Evolutionary conservation across 225 moss, liverwort and hornwort genomes (phyloP), one percentile per base, ranked within the genome.

Genomic region (Anthoceros angustus): DNA sequence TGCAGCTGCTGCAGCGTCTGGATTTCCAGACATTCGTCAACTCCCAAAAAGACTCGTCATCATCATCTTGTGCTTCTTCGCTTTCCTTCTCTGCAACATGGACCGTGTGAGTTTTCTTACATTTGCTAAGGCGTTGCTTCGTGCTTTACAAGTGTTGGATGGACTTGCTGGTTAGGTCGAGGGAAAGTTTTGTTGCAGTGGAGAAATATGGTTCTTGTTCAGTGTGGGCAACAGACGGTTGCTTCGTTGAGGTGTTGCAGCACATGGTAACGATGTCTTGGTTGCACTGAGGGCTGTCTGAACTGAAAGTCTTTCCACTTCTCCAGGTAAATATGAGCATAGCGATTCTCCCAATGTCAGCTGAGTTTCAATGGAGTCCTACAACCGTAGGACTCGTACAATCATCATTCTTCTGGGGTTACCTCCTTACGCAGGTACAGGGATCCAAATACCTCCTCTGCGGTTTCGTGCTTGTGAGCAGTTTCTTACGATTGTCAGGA

Each of bases 401-500:
- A 65, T 98, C 98, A 10, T 98, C 98, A 38, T 98, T 98, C 66
- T 98, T 98, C 79, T 98, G 98, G 98, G 98, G 98, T 40, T 98
- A 98, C 76, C 86, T 98, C 26, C 83, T 98, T 25, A 98, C 98
- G 68, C 98, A 98, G 95, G 95, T 98, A 69, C 46, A 2, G 18
- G 18, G 46, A 48, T 48, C 3, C 46, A 48, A 48, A 48, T 6
- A 18, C 46, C 46, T 32, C 32, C 32, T 32, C 32, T 1, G 1
- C 32, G 32, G 32, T 32, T 32, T 32, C 32, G 32, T 32, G 32
- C 32, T 32, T 32, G 1, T 32, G 32, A 32, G 32, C 32, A 1
- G 32, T 32, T 4, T 32, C 32, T 32, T 32, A 4, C 32, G 32
- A 32, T 1, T 32, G 4, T 32, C 32, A 32, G 1, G 32, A 4